A percentile compares a stretch with the other conserved stretches of the same genome.
Conservation (phyloP, 2,329 filamentous ascomycete species). For the Gnomoniopsis smithogilvyi region DNA sequence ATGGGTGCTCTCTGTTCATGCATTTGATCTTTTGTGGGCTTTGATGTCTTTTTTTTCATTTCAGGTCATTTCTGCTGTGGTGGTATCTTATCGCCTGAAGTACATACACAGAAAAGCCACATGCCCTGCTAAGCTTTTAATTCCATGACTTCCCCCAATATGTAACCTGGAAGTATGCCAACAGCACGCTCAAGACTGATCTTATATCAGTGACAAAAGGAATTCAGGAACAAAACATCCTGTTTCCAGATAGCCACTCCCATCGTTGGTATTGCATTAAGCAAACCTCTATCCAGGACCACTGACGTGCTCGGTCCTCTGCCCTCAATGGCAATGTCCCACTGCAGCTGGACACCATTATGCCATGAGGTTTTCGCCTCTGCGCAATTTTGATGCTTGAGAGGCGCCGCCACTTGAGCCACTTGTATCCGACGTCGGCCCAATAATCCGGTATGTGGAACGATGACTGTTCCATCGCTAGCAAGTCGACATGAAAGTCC, state of each 20-base stretch:
- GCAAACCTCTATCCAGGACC: neutral
- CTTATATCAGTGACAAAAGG: neutral
- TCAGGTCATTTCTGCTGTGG: neutral
- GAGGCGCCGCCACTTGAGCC: too few relatives aligned
- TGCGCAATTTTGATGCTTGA: too few relatives aligned
- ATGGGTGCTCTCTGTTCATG: too few relatives aligned
- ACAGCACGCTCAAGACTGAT: neutral
- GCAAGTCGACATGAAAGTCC: neutral
- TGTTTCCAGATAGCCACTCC: neutral
- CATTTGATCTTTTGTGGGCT: too few relatives aligned
- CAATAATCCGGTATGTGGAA: too few relatives aligned
- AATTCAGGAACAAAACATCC: neutral
- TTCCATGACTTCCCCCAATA: neutral
- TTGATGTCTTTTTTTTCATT: neutral
- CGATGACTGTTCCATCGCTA: too few relatives aligned
- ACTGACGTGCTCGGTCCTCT: neutral
- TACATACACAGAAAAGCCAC: neutral
- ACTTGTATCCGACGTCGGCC: too few relatives aligned
- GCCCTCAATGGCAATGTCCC: too few relatives aligned
- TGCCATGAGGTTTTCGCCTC: too few relatives aligned
- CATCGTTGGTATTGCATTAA: neutral
- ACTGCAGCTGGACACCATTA: too few relatives aligned
- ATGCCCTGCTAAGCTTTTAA: neutral
- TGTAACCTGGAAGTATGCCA: neutral
- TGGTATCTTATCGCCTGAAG: conserved; percentile 3